Base-by-base conservation (phyloP, 805 yeast genomes). In the Saccharomycopsis synnaedendra region DNA sequence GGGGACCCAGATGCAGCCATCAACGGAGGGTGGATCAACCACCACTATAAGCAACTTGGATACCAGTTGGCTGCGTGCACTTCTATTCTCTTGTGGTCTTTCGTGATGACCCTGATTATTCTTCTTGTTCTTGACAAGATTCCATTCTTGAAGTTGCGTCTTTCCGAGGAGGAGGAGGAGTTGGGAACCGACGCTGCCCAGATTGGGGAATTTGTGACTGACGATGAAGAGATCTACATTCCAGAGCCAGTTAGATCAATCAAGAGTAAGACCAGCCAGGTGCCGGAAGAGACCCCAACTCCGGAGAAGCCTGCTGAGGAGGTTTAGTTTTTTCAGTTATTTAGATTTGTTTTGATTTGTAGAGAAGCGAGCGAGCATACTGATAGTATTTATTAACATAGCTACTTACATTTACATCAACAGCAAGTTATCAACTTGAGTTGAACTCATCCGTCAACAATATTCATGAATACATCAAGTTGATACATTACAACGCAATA, bases 21-120 rank as follows among this genome's bases (percentile, higher is more conserved):
- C 55, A 71, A 62, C 31, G 95, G 96, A 59, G 97, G 96, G 52
- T 85, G 95, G 93, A 66, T 88, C 52, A 83, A 84, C 70, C 87
- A 84, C 58, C 76, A 86, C 71, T 85, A 74, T 65, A 72, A 66
- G 50, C 97, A 88, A 69, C 76, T 88, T 55, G 93, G 95, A 56
- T 82, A 82, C 67, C 97, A 90, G 71, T 68, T 87, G 55, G 90
- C 95, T 30, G 95, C 84, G 42, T 71, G 80, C 54, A 64, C 71
- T 50, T 74, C 95, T 8, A 78, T 80, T 51, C 81, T 81, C 46
- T 70, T 74, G 9, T 90, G 94, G 85, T 73, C 95, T 3, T 81
- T 85, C 57, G 72, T 65, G 5, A 77, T 85, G 48, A 85, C 96
- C 32, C 73, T 83, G 4, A 69, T 84, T 49, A 67, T 90, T 41